Evolutionary conservation across 768 basidiomycete genomes (phyloP), one percentile per base, ranked within the genome.

Genomic region (Boletus vinaceobasis): DNA sequence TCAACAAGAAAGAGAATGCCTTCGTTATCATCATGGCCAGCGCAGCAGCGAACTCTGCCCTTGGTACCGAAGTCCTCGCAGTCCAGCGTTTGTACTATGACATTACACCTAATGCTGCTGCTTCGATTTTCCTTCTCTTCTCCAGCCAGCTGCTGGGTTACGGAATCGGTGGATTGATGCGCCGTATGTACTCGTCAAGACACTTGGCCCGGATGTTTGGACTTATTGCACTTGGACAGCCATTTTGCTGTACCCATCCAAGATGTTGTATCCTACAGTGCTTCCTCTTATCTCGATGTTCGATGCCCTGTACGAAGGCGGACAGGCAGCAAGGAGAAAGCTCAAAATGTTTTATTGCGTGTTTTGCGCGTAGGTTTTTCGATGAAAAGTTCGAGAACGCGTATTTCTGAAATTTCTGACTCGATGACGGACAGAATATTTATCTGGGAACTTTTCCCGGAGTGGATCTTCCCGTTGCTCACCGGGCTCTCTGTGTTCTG

Each of bases 401-500:
- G 17, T 19, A 48, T 43, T 35, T 33, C 13, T 31, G 39, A 53
- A 45, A 43, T 48, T 19, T 54, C 26, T 36, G 32, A 44, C 47
- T 44, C 10, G n/a, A 26, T 46, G n/a, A 7, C 15, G 14, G 76
- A 38, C 36, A 74, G 71, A 1, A 80, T 73, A 46, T 67, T 70
- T 52, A 31, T 65, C 44, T 68, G 65, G 58, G 60, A 61, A 42
- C 29, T 66, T 37, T 52, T 70, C 39, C 66, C 63, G 0, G 60
- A 65, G 26, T 70, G 66, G 63, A 69, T 70, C 0, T 86, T 86
- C 63, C 86, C 86, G 0, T 69, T 86, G 23, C 62, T 85, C 37
- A 85, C 83, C 2, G 84, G 84, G n/a, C 73, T 86, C 51, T 81
- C 80, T 15, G 73, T 86, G 32, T 76, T 86, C 65, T 87, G 86